Conservation (phyloP, 2,329 filamentous ascomycete species). For the Aureobasidium lini region DNA sequence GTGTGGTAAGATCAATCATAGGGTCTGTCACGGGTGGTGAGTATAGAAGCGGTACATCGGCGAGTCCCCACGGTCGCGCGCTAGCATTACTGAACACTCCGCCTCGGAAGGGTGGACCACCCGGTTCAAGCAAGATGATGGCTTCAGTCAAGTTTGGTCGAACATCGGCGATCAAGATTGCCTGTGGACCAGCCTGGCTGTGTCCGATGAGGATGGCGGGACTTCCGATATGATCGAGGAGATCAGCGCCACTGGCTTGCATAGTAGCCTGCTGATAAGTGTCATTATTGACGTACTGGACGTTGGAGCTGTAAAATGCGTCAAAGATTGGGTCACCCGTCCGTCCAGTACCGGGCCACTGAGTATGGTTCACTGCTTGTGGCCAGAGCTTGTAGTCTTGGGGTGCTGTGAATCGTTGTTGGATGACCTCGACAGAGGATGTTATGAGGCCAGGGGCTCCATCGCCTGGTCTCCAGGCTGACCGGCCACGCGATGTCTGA, state of each 20-base stretch:
- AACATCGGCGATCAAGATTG: slow-evolving; percentile 44
- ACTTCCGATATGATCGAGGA: slow-evolving; percentile 37
- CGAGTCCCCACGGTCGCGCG: slow-evolving; percentile 28
- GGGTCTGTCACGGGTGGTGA: slow-evolving; percentile 26
- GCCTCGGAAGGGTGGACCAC: slow-evolving; percentile 43
- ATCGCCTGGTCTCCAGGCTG: slow-evolving; percentile 15
- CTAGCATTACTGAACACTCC: slow-evolving; percentile 13
- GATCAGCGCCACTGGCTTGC: slow-evolving; percentile 31
- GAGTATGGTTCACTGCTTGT: slow-evolving; percentile 36
- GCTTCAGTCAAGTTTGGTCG: slow-evolving; percentile 41
- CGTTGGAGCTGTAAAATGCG: slow-evolving; percentile 39
- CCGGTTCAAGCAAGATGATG: slow-evolving; percentile 47
- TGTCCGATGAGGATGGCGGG: slow-evolving; percentile 42
- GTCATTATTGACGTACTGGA: slow-evolving; percentile 30
- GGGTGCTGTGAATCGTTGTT: slow-evolving; percentile 30
- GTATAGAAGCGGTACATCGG: slow-evolving; percentile 28
- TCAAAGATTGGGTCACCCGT: slow-evolving; percentile 43
- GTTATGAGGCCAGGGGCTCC: not conserved
- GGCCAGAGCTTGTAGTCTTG: slow-evolving; percentile 33
- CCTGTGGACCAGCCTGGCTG: slow-evolving; percentile 41
- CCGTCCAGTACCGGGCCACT: slow-evolving; percentile 33
- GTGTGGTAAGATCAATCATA: slow-evolving; percentile 17
- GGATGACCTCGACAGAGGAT: slow-evolving; percentile 23
- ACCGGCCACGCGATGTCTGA: slow-evolving; percentile 31
- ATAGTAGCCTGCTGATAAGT: slow-evolving; percentile 27